Percentiles rank a stretch among this genome's conserved stretches.
Conservation (phyloP, 2,329 filamentous ascomycete species). For the Tolypocladium tropicale region DNA sequence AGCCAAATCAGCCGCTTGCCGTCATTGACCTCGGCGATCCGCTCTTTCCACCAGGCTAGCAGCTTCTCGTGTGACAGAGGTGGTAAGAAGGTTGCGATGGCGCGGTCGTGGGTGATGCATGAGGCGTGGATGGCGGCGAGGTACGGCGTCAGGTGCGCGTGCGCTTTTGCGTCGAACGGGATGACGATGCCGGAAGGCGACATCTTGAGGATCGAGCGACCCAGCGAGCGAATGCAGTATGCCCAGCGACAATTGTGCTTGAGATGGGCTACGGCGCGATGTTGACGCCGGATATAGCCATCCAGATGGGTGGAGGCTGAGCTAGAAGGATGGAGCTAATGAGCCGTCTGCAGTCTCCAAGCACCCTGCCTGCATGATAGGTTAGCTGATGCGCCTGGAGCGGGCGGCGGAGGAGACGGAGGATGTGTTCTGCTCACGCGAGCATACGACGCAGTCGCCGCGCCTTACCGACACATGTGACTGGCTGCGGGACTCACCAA, state of each 20-base stretch:
- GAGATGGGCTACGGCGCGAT: too few species aligned
- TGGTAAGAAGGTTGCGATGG: constrained; percentile 48
- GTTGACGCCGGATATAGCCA: background rate
- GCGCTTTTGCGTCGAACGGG: constrained; percentile 32
- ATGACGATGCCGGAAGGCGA: constrained; percentile 23
- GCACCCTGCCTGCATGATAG: background rate
- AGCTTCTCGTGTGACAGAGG: constrained; percentile 47
- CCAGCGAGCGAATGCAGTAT: background rate
- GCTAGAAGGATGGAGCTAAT: background rate
- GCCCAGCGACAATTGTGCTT: background rate
- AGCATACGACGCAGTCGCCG: background rate
- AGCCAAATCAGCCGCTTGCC: constrained; percentile 42
- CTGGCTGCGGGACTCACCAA: background rate
- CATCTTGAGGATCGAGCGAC: constrained; percentile 11
- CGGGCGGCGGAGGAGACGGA: background rate
- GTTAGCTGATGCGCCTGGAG: too few species aligned
- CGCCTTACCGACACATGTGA: background rate
- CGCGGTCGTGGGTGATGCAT: constrained; percentile 48
- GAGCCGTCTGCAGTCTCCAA: background rate
- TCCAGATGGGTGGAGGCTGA: background rate
- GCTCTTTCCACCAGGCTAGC: constrained; percentile 44
- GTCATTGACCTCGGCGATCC: constrained; percentile 34
- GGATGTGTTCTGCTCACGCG: background rate
- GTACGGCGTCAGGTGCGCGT: constrained; percentile 43
- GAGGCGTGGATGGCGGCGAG: constrained; percentile 47